Percentiles rank a stretch among this genome's conserved stretches.
Evolutionary conservation across 345 rosid genomes (phyloP).

Genomic region (Lagerstroemia speciosa): DNA sequence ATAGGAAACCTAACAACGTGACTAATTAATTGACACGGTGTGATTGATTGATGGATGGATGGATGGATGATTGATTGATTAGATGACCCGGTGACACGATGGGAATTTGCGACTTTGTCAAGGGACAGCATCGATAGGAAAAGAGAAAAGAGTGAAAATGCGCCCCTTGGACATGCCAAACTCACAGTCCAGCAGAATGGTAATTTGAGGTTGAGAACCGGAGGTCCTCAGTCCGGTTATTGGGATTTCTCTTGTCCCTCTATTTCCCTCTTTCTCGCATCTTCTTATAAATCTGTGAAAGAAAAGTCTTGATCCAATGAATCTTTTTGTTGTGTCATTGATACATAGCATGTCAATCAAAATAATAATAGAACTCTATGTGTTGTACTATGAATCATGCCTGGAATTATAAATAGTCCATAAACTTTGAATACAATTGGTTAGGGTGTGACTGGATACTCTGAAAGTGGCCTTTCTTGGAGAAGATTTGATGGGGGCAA

Average conservation of each 20-base stretch:
- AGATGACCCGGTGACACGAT: background rate
- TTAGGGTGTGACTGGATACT: background rate
- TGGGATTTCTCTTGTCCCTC: too few relatives aligned
- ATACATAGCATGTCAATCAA: background rate
- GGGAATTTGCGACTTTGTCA: background rate
- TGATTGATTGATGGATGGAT: too few relatives aligned
- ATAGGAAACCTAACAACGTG: background rate
- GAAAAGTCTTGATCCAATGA: background rate
- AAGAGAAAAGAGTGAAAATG: background rate
- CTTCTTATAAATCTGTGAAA: too few relatives aligned
- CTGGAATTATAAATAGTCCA: background rate
- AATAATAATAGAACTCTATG: background rate
- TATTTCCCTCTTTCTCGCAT: too few relatives aligned
- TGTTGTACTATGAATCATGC: too few relatives aligned
- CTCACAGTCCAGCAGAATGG: too few relatives aligned
- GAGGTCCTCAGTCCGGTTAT: too few relatives aligned
- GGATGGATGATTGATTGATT: too few relatives aligned
- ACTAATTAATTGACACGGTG: background rate
- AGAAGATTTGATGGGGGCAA: constrained; percentile 4
- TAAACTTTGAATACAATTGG: background rate
- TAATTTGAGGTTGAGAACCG: too few relatives aligned
- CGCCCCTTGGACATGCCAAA: too few relatives aligned
- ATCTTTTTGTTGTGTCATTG: background rate
- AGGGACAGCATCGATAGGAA: background rate
- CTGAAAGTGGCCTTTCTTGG: background rate